Evolutionary conservation across 805 yeast genomes (phyloP).

Genomic region (Saturnispora serradocipensis): DNA sequence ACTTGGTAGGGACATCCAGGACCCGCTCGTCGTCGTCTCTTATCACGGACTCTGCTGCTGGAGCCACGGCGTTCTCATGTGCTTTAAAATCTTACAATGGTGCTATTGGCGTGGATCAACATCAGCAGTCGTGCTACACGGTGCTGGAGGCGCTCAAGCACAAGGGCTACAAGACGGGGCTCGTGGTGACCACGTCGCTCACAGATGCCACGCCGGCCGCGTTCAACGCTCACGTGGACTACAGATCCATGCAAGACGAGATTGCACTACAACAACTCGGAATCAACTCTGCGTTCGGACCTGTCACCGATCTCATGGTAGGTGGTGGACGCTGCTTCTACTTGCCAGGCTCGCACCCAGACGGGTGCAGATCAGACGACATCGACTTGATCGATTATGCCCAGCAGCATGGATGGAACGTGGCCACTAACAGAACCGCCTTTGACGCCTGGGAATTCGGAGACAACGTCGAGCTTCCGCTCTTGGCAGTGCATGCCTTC

Average conservation of each 20-base stretch:
- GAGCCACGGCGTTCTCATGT: conserved; percentile 90
- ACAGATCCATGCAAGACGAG: conserved; percentile 68
- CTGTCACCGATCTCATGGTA: conserved; percentile 71
- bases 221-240: conserved; percentile 71
- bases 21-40: conserved; percentile 71
- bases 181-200: conserved; percentile 85
- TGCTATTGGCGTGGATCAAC: conserved; percentile 78
- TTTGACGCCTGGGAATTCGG: conserved; percentile 55
- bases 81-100: conserved; percentile 79
- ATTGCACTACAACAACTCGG: conserved; percentile 88
- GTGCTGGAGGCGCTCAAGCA: conserved; percentile 79
- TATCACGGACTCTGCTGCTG: conserved; percentile 94
- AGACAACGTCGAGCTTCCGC: conserved; percentile 59
- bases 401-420: conserved; percentile 48
- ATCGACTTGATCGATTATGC: conserved; percentile 64
- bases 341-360: conserved; percentile 41
- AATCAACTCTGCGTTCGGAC: conserved; percentile 60
- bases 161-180: conserved; percentile 73
- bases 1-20: conserved; percentile 74
- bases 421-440: conserved; percentile 47
- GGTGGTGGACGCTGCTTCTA: conserved; percentile 91
- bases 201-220: conserved; percentile 96
- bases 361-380: conserved; percentile 65
- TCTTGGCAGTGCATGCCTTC: conserved; percentile 66
- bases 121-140: conserved; percentile 74